phyloP scores from a whole-genome alignment of 257 asterid species.

The Prunella vulgaris region DNA sequence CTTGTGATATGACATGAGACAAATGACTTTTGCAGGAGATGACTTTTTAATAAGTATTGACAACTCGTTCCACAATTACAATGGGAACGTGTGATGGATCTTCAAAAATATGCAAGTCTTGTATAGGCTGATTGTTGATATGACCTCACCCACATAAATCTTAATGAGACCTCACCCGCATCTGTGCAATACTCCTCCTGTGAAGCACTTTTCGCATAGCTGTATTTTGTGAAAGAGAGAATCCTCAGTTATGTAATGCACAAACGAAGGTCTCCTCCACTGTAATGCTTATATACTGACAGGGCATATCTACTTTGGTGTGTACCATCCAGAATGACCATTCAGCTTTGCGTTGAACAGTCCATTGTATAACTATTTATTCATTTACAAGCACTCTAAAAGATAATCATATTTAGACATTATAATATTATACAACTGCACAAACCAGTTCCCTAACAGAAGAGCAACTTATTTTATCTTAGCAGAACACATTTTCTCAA shows the following conservation, averaged over 20 bases:
- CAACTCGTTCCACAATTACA: slow-evolving; percentile 77
- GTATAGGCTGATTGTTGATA: slow-evolving; percentile 77
- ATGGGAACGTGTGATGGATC: slow-evolving; percentile 85
- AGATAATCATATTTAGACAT: too few relatives aligned
- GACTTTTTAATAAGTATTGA: too few relatives aligned
- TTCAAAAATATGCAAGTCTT: too few relatives aligned
- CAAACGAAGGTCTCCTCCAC: slow-evolving; percentile 56
- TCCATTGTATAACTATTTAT: too few relatives aligned
- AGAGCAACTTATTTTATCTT: too few relatives aligned
- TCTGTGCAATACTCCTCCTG: slow-evolving; percentile 91
- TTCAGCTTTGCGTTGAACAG: too few relatives aligned
- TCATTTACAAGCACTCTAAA: too few relatives aligned
- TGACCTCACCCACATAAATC: not conserved
- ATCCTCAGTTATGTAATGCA: slow-evolving; percentile 58
- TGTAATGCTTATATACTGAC: slow-evolving; percentile 75
- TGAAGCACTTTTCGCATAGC: slow-evolving; percentile 89
- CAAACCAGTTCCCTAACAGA: too few relatives aligned
- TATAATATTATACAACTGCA: too few relatives aligned
- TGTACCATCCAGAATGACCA: slow-evolving; percentile 99
- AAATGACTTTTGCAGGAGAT: slow-evolving; percentile 1
- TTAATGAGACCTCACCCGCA: slow-evolving; percentile 61
- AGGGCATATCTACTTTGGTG: slow-evolving; percentile 92
- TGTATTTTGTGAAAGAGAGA: slow-evolving; percentile 64
- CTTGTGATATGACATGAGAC: not conserved
- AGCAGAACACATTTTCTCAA: too few relatives aligned